Evolutionary conservation across 352 stramenopile species (phyloP), one percentile per base, ranked within the genome.

Genomic region (Vaucheria bursata): DNA sequence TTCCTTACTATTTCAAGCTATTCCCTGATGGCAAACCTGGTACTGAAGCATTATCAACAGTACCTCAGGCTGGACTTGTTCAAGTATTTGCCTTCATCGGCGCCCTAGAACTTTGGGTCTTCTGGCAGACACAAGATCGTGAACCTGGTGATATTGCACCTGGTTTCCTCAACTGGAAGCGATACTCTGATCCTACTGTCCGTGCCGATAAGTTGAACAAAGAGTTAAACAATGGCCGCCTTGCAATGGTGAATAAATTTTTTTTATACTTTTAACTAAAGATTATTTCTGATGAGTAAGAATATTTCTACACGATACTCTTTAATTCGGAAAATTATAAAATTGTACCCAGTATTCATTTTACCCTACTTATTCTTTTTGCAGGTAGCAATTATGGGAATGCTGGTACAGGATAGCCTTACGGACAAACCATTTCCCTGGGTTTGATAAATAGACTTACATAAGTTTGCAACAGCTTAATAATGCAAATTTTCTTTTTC

Each of bases 1-100:
- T 69, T 18, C 59, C 59, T 8, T 69, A 69, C 59, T 69, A 18
- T 29, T 69, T 69, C 59, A 69, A 69, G 59, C 59, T 69, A 29
- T 69, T 69, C 59, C 4, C 59, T 38, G 59, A 69, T 38, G 59
- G 4, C 4, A 4, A 4, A 38, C 4, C 59, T 8, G 59, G 59
- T 29, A 8, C 4, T 6, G 59, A 69, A 34, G 59, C 59, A 34
- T 29, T 69, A 4, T 34, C 4, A 18, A 18, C 4, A 4, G 18
- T 69, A 4, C 59, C 59, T 8, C 59, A 4, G 18, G 59, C 59
- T 34, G 59, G 59, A 6, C 59, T 69, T 38, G 39, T 50, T 12
- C 39, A 50, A 12, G 39, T 50, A 6, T 69, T 69, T 29, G 59
- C 59, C 4, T 4, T 18, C 59, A 69, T 69, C 33, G 59, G 59